Evolutionary conservation across 1,284 basidiomycete genomes (phyloP).

Genomic region (Salmacisia buchloeana): DNA sequence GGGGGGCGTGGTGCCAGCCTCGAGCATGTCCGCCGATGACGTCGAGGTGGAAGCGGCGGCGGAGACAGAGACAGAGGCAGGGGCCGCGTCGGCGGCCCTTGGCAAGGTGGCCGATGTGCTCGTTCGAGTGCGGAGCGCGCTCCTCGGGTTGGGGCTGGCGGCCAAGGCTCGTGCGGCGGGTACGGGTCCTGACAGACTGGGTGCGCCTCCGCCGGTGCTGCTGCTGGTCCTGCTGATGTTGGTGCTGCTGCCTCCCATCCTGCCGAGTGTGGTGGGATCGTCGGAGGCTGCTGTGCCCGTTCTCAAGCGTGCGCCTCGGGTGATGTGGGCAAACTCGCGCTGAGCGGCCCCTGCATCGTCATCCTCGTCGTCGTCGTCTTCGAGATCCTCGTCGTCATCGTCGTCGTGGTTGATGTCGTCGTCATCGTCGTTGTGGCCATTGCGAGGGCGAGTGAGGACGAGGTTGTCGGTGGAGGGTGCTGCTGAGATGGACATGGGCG

Average conservation of each 20-base stretch:
- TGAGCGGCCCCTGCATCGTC: background rate
- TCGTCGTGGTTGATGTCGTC: constrained; percentile 30
- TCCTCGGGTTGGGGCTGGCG: constrained; percentile 6
- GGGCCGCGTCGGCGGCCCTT: background rate
- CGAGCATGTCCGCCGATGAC: too few species aligned
- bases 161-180: constrained; percentile 5
- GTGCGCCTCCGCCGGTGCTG: too few species aligned
- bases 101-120: background rate
- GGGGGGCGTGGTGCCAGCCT: too few species aligned
- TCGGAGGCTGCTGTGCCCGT: background rate
- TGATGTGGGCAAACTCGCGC: constrained; percentile 3
- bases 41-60: constrained; percentile 1
- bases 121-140: background rate
- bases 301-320: background rate
- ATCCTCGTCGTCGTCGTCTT: background rate
- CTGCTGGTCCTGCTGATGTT: too few species aligned
- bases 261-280: background rate
- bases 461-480: too few species aligned
- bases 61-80: background rate
- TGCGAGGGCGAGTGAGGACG: constrained; percentile 15
- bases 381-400: constrained; percentile 9
- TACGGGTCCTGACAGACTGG: background rate
- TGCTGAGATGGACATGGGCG: too few species aligned
- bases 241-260: too few species aligned
- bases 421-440: constrained; percentile 29